Percentiles rank a stretch among this genome's conserved stretches.
Conservation (phyloP, 139 green algal genomes). For the Tetradesmus lagerheimii region DNA sequence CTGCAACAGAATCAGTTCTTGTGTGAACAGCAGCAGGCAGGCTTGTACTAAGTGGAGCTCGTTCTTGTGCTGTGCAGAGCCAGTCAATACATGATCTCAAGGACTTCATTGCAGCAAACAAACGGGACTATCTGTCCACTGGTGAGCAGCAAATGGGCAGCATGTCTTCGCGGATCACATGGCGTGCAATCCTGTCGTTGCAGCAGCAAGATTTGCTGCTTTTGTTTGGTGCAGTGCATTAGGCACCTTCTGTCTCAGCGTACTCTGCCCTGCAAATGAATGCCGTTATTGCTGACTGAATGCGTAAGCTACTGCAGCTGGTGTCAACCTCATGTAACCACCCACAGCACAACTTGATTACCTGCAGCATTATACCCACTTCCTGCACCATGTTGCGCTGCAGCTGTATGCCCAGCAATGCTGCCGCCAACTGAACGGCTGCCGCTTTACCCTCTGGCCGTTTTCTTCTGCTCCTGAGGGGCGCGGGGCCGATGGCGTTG, state of each 20-base stretch:
- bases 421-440: too few relatives aligned
- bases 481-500: too few relatives aligned
- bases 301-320: background rate
- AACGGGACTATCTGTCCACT: constrained; percentile 61
- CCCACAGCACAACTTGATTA: too few relatives aligned
- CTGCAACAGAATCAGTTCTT: background rate
- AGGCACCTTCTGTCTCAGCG: background rate
- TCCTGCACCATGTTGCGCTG: too few relatives aligned
- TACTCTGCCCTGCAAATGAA: background rate
- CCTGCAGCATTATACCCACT: too few relatives aligned
- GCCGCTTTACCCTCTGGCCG: background rate
- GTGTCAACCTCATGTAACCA: too few relatives aligned
- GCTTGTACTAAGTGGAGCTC: background rate
- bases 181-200: background rate
- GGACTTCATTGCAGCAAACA: constrained; percentile 55
- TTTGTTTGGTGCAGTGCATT: background rate
- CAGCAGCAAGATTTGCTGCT: background rate
- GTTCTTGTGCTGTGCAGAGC: constrained; percentile 47
- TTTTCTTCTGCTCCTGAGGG: too few relatives aligned
- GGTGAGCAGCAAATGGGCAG: background rate
- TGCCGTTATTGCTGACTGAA: background rate
- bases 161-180: background rate
- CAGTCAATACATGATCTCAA: constrained; percentile 55
- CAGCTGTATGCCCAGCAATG: too few relatives aligned
- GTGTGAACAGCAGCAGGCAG: background rate